These are phyloP conservation scores for Xylariales sp. DNA, from an alignment of 2,329 filamentous ascomycete genomes.

Conservation along the genomic window DNA sequence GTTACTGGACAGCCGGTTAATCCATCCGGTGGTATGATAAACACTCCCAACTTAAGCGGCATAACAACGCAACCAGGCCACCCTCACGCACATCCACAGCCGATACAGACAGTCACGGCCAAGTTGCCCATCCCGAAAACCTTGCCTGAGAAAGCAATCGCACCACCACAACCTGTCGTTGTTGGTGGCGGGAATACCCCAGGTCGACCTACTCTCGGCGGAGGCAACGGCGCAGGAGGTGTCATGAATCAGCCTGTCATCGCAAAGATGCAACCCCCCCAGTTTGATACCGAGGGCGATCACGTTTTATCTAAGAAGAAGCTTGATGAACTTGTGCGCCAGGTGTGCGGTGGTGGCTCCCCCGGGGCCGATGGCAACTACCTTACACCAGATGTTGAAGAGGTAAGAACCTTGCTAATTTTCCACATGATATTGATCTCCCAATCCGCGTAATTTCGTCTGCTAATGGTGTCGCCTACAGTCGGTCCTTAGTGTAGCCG, in stretches of 20 bases:
- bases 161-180: conserved; percentile 77
- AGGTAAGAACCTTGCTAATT: conserved; percentile 67
- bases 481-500: conserved; percentile 88
- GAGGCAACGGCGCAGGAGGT: conserved; percentile 81
- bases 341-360: conserved; percentile 85
- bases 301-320: conserved; percentile 98
- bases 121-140: conserved; percentile 88
- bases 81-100: conserved; percentile 61
- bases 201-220: conserved; percentile 84
- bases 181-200: conserved; percentile 71
- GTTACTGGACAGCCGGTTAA: conserved; percentile 45
- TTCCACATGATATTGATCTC: background rate
- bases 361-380: conserved; percentile 80
- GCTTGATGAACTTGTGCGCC: conserved; percentile 91
- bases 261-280: conserved; percentile 82
- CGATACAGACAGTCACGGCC: conserved; percentile 55
- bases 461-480: conserved; percentile 52
- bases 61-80: conserved; percentile 54
- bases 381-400: conserved; percentile 92
- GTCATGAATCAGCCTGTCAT: conserved; percentile 90
- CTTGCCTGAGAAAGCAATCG: conserved; percentile 74
- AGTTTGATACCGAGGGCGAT: conserved; percentile 91
- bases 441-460: background rate
- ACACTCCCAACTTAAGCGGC: conserved; percentile 44
- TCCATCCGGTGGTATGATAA: conserved; percentile 40